Evolutionary conservation across 1,284 basidiomycete species (phyloP), one percentile per base, ranked within the genome.

Genomic region (Salmacisia buchloeana): DNA sequence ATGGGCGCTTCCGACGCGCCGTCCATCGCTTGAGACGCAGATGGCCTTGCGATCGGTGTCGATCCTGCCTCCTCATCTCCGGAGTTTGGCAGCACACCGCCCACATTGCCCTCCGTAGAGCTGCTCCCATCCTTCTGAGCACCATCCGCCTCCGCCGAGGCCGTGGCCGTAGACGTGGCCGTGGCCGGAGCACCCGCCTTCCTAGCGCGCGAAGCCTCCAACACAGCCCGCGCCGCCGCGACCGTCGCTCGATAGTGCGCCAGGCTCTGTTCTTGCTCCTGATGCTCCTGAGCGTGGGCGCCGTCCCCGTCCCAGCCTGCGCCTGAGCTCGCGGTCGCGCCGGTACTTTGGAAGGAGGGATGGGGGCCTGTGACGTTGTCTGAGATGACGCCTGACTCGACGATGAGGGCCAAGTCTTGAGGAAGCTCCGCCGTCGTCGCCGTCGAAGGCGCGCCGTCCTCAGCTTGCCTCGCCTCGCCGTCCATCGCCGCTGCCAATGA

Each of bases 311-410:
- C 29, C 39, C 5, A 5, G 6, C 23, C 18, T 15, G 5, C 39
- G 15, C 4, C 39, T 5, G 6, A 1, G 41, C 6, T 43, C 18
- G 1, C 18, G 49, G 21, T 12, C n/a, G n/a, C n/a, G n/a, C n/a
- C n/a, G n/a, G n/a, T n/a, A n/a, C n/a, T n/a, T n/a, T n/a, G n/a
- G n/a, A n/a, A n/a, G n/a, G n/a, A n/a, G n/a, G n/a, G n/a, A n/a
- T n/a, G n/a, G 29, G 31, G 25, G 25, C 27, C 1, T 54, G 25
- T 34, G 23, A 3, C 29, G 15, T n/a, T 31, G 10, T 12, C 27
- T 54, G 3, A 27, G 15, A 54, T 31, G 49, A 31, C 49, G 49
- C 49, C 49, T 5, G 49, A 54, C 27, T 54, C 27, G 49, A 54
- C 29, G 49, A 54, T 9, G 27, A 54, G n/a, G 25, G 29, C 49